Evolutionary conservation across 2,329 filamentous ascomycete species (phyloP), one percentile per base, ranked within the genome.

Genomic region (Calonectria pauciramosa): DNA sequence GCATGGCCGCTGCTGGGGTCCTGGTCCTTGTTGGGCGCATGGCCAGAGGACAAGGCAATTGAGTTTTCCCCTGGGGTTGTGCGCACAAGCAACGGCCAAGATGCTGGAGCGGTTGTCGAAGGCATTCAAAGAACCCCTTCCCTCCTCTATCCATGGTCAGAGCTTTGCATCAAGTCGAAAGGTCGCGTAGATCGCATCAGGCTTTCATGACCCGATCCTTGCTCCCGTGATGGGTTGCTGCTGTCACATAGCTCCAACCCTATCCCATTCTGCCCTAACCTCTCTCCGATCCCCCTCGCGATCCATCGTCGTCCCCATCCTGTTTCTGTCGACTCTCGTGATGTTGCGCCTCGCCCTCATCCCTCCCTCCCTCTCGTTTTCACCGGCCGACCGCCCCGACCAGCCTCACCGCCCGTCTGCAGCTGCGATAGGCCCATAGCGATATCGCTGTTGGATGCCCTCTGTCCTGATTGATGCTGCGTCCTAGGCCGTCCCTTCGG

Each of bases 21-120:
- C 76, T 78, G 67, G 77, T 72, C 79, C 79, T 73, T 80, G 79
- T 69, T 71, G 69, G 72, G 64, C 72, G 75, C 78, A 79, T 79
- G 78, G 78, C 74, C 52, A 71, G 71, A 65, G 70, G 49, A 32
- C 73, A 73, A 76, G 63, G 65, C 54, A 70, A 66, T 71, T 73
- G 70, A 67, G 41, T 63, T 71, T 71, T 66, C 60, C 65, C 69
- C 76, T 72, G 59, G 71, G 72, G 72, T 78, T 76, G 68, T 72
- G 76, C 77, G 71, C 67, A 78, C 23, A 28, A 38, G 66, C 34
- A 54, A 54, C 5, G 49, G 34, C 66, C 34, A 54, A 38, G 76
- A 72, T 63, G 72, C 60, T 51, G 28, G 65, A 69, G 36, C 23
- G 54, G 52, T 54, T 72, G 54, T 41, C 14, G 64, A 73, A 65